Evolutionary conservation across 495 filamentous ascomycete species (phyloP), one percentile per base, ranked within the genome.

Genomic region (Letharia columbiana): DNA sequence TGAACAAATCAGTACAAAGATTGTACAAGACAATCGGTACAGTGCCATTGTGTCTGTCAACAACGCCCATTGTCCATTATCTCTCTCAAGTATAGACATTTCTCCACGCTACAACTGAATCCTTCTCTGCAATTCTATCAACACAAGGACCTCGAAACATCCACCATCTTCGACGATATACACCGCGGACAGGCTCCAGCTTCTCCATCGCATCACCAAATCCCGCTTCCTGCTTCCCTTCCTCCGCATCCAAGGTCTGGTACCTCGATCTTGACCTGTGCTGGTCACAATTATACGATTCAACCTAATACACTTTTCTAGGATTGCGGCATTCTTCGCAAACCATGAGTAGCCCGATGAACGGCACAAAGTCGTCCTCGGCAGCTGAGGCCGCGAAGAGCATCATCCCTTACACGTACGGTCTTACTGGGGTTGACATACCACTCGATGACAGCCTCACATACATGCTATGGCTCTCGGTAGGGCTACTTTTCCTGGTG

Each of bases 401-500:
- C 13, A 57, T 62, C 33, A 12, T 62, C 5, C 61, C 64, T 28
- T 70, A 64, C 33, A 70, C 68, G n/a, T 54, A 72, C 57, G 70
- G 70, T 23, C 64, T 72, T 42, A 66, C 61, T 28, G 70, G 70
- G 17, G 70, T 72, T 15, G 50, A 72, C 20, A 28, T 72, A 45
- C 63, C 63, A 56, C 66, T 66, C 28, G 70, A 72, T 50, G 41
- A 68, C 37, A 35, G n/a, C 10, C 33, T 66, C 20, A 72, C 70
- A 3, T 56, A 66, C 23, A 52, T 37, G 17, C 17, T 83, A 66
- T 78, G 79, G 74, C 47, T 73, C 8, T 80, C 80, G 3, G 75
- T 88, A 41, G 71, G 78, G 8, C 67, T 71, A 7, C 71, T 88
- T 13, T 81, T 80, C 45, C 71, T 83, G n/a, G 63, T 78, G 13